Evolutionary conservation across 305 asterid species (phyloP), one percentile per base, ranked within the genome.

Genomic region (Petunia hybrid): DNA sequence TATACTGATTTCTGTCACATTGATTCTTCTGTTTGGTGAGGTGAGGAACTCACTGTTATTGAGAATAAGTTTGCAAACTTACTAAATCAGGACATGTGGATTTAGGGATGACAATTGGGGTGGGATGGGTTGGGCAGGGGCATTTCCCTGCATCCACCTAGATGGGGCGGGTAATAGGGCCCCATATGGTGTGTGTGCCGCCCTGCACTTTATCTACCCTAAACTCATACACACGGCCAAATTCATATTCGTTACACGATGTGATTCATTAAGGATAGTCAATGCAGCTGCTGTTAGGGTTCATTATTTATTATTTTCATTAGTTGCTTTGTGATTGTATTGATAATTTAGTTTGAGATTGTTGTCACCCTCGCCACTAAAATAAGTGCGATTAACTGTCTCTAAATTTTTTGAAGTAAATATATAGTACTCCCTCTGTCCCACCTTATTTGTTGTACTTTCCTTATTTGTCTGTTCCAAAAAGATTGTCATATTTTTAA

Each of bases 11-110:
- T 93, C 98, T 9, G 98, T 94, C 81, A 94, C 98, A 43, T 87
- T 94, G 82, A 94, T 94, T 71, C 98, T 94, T 86, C 86, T 93
- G 85, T 91, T 94, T 74, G 98, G 98, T 65, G 98, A 94, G 97
- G 98, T 93, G 82, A 81, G 82, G 6, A 53, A 56, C 57, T 69
- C 13, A 41, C 76, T 43, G 43, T 82, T 65, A 12, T 36, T 56
- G 69, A n/a, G 8, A 35, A 6, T 39, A 80, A 39, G 8, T 35
- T 48, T 81, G 8, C 43, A 45, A 75, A 39, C 45, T 48, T 56
- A 16, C 78, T 40, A 82, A 76, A 71, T 65, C 70, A 53, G 51
- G 76, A 36, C 75, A 64, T 60, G 31, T 36, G 2, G 31, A 74
- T 36, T 74, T 53, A 2, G 48, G 64, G 36, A 74, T 74, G 78